Base-by-base conservation (phyloP, 2,329 filamentous ascomycete species). In the Arachnomyces sp. region DNA sequence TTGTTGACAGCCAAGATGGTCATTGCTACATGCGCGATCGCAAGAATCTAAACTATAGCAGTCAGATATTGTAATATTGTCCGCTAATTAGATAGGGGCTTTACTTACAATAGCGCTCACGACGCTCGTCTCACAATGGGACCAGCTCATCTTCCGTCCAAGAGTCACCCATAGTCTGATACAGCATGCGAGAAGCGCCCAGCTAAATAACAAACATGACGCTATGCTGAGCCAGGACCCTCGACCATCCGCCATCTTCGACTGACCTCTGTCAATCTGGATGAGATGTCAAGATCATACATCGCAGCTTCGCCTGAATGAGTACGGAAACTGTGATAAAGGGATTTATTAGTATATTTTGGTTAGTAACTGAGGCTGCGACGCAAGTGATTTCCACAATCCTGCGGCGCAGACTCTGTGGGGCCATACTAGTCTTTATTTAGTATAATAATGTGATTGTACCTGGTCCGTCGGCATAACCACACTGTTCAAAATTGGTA, bases 141-240 rank as follows among this genome's bases (percentile, higher is more conserved):
- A 21, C 38, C 38, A 40, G 3, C 11, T 40, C 18, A 18, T 21
- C 21, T 40, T 40, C 38, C 32, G 11, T 29, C 32, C 25, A 4
- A 34, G 32, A 34, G 38, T 14, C 34, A 40, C 39, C 41, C 41
- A 44, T 17, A 36, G 11, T n/a, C 41, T 16, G 14, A 40, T 32
- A 12, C 15, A 13, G n/a, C 31, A 44, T 12, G 37, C 4, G 11
- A 44, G 28, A 16, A 44, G 7, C 12, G 41, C 41, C 41, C 41
- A 44, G 28, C 16, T 17, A 25, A 44, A 40, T 13, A 44, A 44
- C 28, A 44, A 25, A 9, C 9, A n/a, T 16, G 41, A 35, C 28
- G 41, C 37, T 4, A 18, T 32, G 41, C 41, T 36, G 36, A 44
- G 34, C 36, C 41, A 39, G 16, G 31, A 21, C 13, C 31, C 41